Base-by-base conservation (phyloP, 805 yeast species). In the Sugiyamaella floridensis region DNA sequence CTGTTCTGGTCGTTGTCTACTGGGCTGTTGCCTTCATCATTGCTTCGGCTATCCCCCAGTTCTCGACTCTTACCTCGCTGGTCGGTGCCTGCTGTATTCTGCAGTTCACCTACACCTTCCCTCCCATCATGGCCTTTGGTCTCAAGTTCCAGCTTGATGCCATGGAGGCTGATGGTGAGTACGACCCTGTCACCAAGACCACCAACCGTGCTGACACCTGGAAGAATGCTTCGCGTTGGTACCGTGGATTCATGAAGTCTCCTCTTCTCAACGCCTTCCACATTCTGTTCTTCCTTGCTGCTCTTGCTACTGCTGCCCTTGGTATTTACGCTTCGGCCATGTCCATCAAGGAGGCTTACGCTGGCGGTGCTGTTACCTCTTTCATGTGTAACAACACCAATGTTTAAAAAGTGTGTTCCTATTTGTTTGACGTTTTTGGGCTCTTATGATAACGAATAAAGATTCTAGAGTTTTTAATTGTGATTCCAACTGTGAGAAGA, bases 61-160 rank as follows among this genome's bases (percentile, higher is more conserved):
- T 74, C 62, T 63, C 71, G 15, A 64, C 71, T 15, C 58, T 74
- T 48, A 69, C 71, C 18, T 55, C 69, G 14, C 61, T 74, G 18
- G 67, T 74, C 34, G 77, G 77, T 51, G 71, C 77, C 7, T 61
- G 74, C 56, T 74, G 77, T 58, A 74, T 73, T 50, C 63, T 74
- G 56, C 75, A 74, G 58, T 74, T 74, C 67, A 68, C 76, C 44
- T 74, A 74, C 64, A 74, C 77, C 12, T 67, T 74, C 66, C 78
- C 78, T 46, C 62, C 63, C 7, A 22, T 60, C 45, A 52, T 61
- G 26, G 55, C 50, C 41, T 55, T 62, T 37, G 66, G 65, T 11
- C 42, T 57, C 15, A 57, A 57, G 10, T 43, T 61, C 43, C 67
- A 63, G 53, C 47, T 64, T 49, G 58, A 55, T 50, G 69, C 69